Percentiles rank a stretch among this genome's conserved stretches.
phyloP scores from a whole-genome alignment of 148 eudicot species.

The Arctostaphylos glauca region DNA sequence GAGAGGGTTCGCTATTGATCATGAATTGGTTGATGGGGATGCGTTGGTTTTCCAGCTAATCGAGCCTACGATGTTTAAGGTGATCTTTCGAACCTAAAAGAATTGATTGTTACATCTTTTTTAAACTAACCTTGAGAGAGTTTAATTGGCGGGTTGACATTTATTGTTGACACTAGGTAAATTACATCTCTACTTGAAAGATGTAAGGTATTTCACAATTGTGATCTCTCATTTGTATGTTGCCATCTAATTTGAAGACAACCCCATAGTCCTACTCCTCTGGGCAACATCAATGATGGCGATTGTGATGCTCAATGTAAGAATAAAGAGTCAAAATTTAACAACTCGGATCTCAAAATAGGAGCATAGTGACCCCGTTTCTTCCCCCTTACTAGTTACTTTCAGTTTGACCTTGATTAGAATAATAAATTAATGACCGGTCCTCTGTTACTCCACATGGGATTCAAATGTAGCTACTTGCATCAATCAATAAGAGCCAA shows the following conservation, averaged over 20 bases:
- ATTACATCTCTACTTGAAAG: neutral
- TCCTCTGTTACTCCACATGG: too few species aligned
- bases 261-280: too few species aligned
- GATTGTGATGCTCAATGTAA: too few species aligned
- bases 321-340: too few species aligned
- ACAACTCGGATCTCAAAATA: too few species aligned
- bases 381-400: too few species aligned
- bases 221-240: neutral
- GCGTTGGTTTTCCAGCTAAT: slow-evolving; percentile 63
- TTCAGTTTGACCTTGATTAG: too few species aligned
- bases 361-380: too few species aligned
- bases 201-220: neutral
- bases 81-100: slow-evolving; percentile 16
- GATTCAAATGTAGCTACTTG: too few species aligned
- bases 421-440: too few species aligned
- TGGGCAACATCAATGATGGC: too few species aligned
- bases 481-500: too few species aligned
- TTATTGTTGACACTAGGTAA: neutral
- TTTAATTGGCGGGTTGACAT: neutral
- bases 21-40: slow-evolving; percentile 70
- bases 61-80: slow-evolving; percentile 52
- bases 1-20: slow-evolving; percentile 77
- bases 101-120: neutral
- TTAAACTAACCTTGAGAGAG: neutral
- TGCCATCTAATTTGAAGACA: neutral